These are phyloP conservation scores for Pseudomicrostroma phylloplanum DNA, from an alignment of 1,284 basidiomycete genomes.

Conservation along the genomic window DNA sequence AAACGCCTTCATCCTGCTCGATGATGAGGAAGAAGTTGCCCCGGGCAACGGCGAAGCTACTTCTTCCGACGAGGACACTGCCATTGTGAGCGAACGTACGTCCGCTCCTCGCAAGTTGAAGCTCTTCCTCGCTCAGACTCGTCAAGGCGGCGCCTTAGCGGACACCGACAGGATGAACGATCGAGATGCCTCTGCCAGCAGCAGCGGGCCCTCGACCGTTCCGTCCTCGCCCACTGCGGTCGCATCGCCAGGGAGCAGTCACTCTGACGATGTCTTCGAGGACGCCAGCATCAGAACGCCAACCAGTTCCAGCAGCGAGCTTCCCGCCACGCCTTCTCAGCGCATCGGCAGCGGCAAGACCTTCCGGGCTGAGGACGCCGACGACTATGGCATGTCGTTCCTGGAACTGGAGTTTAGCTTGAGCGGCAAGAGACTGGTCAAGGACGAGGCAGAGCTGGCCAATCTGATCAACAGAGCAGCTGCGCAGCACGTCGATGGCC, in stretches of 20 bases:
- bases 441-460: conserved; percentile 5
- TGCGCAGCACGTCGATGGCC: conserved; percentile 1
- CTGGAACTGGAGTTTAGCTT: conserved; percentile 4
- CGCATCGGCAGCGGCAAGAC: too few species aligned
- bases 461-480: conserved; percentile 1
- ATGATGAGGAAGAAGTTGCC: conserved; percentile 6
- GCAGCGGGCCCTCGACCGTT: neutral
- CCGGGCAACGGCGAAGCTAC: neutral
- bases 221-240: neutral
- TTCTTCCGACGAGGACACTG: neutral
- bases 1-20: conserved; percentile 3
- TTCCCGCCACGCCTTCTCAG: neutral
- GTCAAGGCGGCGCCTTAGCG: neutral
- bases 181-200: neutral
- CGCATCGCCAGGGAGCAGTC: neutral
- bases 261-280: conserved; percentile 4
- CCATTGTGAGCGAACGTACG: neutral
- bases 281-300: neutral
- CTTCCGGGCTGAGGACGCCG: neutral
- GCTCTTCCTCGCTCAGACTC: neutral
- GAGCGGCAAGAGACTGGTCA: conserved; percentile 2
- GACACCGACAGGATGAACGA: neutral
- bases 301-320: neutral
- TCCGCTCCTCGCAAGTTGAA: conserved; percentile 1
- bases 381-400: neutral